phyloP scores from a whole-genome alignment of 805 yeast genomes.

The Wickerhamomyces bisporus region DNA sequence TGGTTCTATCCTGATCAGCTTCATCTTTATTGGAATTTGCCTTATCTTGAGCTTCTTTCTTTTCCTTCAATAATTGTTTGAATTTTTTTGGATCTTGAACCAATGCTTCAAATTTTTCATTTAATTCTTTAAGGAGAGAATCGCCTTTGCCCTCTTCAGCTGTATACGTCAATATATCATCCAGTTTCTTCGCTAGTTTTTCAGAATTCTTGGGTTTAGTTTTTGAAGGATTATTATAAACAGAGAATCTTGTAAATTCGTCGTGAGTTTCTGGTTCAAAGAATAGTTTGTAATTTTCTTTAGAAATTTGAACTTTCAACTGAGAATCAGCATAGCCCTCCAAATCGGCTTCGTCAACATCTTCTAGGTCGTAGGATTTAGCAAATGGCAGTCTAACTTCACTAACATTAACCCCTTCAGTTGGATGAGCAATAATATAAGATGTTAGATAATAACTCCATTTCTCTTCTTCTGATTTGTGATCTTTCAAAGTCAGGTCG shows the following conservation, averaged over 20 bases:
- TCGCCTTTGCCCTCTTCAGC: conserved; percentile 28
- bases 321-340: conserved; percentile 66
- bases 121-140: conserved; percentile 7
- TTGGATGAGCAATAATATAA: conserved; percentile 90
- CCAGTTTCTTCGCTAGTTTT: conserved; percentile 33
- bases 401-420: conserved; percentile 87
- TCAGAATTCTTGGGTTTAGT: conserved; percentile 28
- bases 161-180: conserved; percentile 24
- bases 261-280: conserved; percentile 80
- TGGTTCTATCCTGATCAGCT: conserved; percentile 17
- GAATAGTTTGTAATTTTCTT: conserved; percentile 71
- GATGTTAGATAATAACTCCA: conserved; percentile 95
- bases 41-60: conserved; percentile 8
- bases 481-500: conserved; percentile 78
- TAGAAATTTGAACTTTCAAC: conserved; percentile 72
- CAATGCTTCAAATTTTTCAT: conserved; percentile 19
- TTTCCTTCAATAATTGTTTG: conserved; percentile 7
- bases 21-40: conserved; percentile 14
- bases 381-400: conserved; percentile 76
- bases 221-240: conserved; percentile 34
- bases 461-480: conserved; percentile 63
- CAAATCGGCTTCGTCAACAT: conserved; percentile 43
- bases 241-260: conserved; percentile 61
- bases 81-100: conserved; percentile 9
- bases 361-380: conserved; percentile 37